Evolutionary conservation across 2,329 filamentous ascomycete species (phyloP), one percentile per base, ranked within the genome.

Genomic region (Escovopsis sp.): DNA sequence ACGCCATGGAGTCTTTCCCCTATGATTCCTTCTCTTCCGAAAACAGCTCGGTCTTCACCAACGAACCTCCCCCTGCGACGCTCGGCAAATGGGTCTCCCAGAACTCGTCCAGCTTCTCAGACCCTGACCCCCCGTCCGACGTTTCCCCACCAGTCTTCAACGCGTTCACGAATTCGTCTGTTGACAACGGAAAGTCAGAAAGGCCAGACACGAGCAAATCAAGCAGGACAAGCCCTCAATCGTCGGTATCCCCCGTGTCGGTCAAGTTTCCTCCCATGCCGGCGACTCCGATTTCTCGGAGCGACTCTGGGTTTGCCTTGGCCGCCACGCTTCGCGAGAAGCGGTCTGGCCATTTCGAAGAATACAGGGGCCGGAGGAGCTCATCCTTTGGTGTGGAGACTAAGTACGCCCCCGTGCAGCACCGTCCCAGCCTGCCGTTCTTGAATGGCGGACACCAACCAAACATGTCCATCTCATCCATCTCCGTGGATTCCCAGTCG

Each of bases 1-100:
- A 96, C 60, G 88, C 87, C 4, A 77, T 94, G 43, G 91, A 98
- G 61, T 83, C 88, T 0, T 98, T 85, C 57, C 91, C 91, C 0
- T 85, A 84, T 55, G 85, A 96, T 58, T 75, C 84, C 3, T 95
- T 94, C 57, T 83, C 86, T 18, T 87, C 84, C 0, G 91, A 98
- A 60, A 88, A 85, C 49, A 73, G 81, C 30, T 73, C 81, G 1
- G 70, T 94, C 3, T 95, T 94, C 61, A 82, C 78, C 35, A 72
- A 84, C 18, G 76, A 72, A 49, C 73, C 88, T 1, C 66, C 75
- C 6, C 71, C 77, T 8, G 84, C 82, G 41, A 82, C 80, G 0
- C 69, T 98, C 40, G 79, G 85, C 37, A 91, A 85, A 54, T 88
- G 88, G 66, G 88, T 91, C 41, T 80, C 83, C 40, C 78, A 95